Conservation (phyloP, 768 basidiomycete species). For the Tulasnella calospora region DNA sequence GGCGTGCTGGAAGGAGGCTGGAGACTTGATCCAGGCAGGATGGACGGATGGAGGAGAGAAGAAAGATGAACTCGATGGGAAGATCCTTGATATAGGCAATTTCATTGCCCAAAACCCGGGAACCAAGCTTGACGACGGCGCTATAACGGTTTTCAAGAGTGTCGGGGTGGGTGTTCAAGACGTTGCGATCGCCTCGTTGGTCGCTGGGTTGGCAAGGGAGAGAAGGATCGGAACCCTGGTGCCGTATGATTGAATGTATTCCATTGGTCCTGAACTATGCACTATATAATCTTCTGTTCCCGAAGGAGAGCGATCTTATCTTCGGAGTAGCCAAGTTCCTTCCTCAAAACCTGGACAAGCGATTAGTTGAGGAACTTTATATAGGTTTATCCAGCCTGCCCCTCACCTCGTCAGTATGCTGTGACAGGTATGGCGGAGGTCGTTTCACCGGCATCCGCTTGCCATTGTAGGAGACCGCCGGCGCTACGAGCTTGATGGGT, state of each 20-base stretch:
- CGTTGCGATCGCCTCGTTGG: conserved; percentile 68
- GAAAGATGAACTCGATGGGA: conserved; percentile 36
- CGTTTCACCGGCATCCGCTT: conserved; percentile 64
- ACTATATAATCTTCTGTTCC: conserved; percentile 14
- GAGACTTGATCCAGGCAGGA: conserved; percentile 57
- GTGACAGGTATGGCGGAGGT: conserved; percentile 82
- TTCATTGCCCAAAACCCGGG: conserved; percentile 34
- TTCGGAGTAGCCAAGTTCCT: conserved; percentile 17
- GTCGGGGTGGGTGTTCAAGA: conserved; percentile 88
- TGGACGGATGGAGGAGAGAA: neutral
- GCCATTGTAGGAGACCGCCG: conserved; percentile 78
- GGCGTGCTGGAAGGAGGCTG: conserved; percentile 72
- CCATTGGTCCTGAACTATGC: neutral
- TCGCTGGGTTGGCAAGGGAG: conserved; percentile 57
- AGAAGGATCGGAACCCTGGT: conserved; percentile 46
- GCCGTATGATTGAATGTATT: neutral
- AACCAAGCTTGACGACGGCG: conserved; percentile 26
- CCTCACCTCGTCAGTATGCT: conserved; percentile 72
- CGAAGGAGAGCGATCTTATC: conserved; percentile 10
- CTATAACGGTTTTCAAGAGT: conserved; percentile 78
- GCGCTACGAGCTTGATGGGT: conserved; percentile 70
- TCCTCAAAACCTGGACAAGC: neutral
- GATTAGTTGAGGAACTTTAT: neutral
- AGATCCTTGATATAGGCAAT: conserved; percentile 67
- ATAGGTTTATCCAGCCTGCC: neutral